Evolutionary conservation across 2,329 filamentous ascomycete genomes (phyloP).

Genomic region (Colletotrichum eleusines): DNA sequence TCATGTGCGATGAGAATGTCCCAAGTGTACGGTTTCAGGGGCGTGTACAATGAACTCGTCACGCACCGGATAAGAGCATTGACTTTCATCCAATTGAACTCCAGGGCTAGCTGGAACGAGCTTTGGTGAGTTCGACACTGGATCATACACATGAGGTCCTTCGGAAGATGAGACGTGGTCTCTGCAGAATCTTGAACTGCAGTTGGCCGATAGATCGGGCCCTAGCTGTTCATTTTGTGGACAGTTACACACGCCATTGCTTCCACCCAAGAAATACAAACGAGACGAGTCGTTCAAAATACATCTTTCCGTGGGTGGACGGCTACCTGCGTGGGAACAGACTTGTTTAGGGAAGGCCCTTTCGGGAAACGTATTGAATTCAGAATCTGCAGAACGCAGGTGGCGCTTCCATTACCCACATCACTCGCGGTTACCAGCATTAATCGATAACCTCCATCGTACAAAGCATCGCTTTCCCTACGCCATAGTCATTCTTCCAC

Average conservation of each 20-base stretch:
- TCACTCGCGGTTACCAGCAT: conserved; percentile 14
- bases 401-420: conserved; percentile 10
- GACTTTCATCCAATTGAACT: background rate
- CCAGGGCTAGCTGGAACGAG: background rate
- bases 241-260: background rate
- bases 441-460: conserved; percentile 16
- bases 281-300: background rate
- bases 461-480: conserved; percentile 19
- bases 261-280: background rate
- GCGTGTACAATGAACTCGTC: background rate
- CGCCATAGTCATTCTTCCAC: background rate
- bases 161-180: background rate
- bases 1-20: background rate
- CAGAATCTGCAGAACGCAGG: conserved; percentile 1
- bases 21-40: background rate
- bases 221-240: background rate
- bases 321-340: conserved; percentile 2
- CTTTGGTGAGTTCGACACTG: background rate
- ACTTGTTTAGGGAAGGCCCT: conserved; percentile 1
- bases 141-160: too few species aligned
- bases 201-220: conserved; percentile 10
- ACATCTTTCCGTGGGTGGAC: background rate
- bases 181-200: conserved; percentile 24
- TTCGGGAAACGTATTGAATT: background rate
- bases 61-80: too few species aligned